A percentile compares a stretch with the other conserved stretches of the same genome.
These are phyloP conservation scores for Tanacetum coccineum DNA, from an alignment of 129 eudicot species.

Conservation along the genomic window DNA sequence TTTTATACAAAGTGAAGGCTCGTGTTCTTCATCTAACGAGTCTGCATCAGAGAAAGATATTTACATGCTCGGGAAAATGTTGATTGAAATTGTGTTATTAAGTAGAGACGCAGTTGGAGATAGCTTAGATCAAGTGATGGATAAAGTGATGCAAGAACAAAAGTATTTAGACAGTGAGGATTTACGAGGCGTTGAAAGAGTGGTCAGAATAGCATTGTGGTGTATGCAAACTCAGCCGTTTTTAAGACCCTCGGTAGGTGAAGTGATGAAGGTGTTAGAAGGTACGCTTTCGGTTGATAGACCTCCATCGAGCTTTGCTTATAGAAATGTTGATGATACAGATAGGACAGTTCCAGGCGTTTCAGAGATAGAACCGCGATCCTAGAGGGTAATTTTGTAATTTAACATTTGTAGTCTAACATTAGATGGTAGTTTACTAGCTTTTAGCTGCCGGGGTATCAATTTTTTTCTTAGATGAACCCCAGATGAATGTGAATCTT, in stretches of 20 bases:
- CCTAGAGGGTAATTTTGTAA: constrained; percentile 26
- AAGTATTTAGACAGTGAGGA: constrained; percentile 35
- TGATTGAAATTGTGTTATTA: constrained; percentile 54
- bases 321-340: constrained; percentile 19
- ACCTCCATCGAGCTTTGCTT: constrained; percentile 49
- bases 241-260: constrained; percentile 71
- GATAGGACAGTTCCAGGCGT: constrained; percentile 19
- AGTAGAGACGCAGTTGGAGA: constrained; percentile 33
- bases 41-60: constrained; percentile 62
- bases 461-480: constrained; percentile 17
- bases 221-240: constrained; percentile 76
- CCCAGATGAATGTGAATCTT: constrained; percentile 18
- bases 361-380: constrained; percentile 40
- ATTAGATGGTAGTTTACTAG: constrained; percentile 30
- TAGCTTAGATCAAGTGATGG: constrained; percentile 37
- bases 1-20: constrained; percentile 27
- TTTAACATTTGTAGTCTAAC: constrained; percentile 24
- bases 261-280: constrained; percentile 74
- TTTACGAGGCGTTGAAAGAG: constrained; percentile 49
- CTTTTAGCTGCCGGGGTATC: constrained; percentile 23
- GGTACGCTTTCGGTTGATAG: constrained; percentile 72
- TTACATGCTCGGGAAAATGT: constrained; percentile 55
- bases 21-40: constrained; percentile 40
- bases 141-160: constrained; percentile 30
- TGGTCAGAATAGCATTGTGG: constrained; percentile 67